Base-by-base conservation (phyloP, 192 early-diverging fungal genomes). In the Diversispora epigaea region DNA sequence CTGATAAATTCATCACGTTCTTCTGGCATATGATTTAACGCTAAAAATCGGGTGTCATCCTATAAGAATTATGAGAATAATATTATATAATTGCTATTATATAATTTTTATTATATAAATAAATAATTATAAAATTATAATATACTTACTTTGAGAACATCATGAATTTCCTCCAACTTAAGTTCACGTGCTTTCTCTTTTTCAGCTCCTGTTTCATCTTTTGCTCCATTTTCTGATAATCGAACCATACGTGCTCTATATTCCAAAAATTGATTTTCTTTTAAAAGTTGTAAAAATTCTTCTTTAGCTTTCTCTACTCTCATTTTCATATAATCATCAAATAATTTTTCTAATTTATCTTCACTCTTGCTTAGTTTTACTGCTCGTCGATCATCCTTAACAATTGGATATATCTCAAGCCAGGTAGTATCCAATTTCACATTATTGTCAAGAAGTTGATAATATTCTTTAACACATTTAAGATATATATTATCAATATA, bases 21-120 rank as follows among this genome's bases (percentile, higher is more conserved):
- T 43, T 77, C 77, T 4, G 78, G 62, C 77, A 85, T 81, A 55
- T 55, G 70, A 46, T 76, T 76, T 47, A 81, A 71, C 6, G 80
- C 80, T 43, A 84, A 71, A 71, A 79, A 87, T 39, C 85, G 80
- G 57, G 85, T 85, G 76, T 87, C 84, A 21, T 86, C 85, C 84
- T 86, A 73, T 47, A 55, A 14, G 22, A 52, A 12, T 15, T 40
- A 57, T 6, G 15, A 44, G 46, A 78, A n/a, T 71, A 22, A 32
- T 21, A 43, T 57, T 11, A 21, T 54, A 19, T 5, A 39, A 49
- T 3, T 71, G 49, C 60, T 57, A 39, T 7, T 39, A 9, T 47
- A n/a, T n/a, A n/a, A n/a, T n/a, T n/a, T n/a, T 39, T 22, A 43
- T 46, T 43, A 68, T 68, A 58, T 6, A 52, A 55, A 55, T n/a